Percentiles rank a stretch among this genome's conserved stretches.
phyloP scores from a whole-genome alignment of 371 early-diverging fungal genomes.

The Phascolomyces articulosus region DNA sequence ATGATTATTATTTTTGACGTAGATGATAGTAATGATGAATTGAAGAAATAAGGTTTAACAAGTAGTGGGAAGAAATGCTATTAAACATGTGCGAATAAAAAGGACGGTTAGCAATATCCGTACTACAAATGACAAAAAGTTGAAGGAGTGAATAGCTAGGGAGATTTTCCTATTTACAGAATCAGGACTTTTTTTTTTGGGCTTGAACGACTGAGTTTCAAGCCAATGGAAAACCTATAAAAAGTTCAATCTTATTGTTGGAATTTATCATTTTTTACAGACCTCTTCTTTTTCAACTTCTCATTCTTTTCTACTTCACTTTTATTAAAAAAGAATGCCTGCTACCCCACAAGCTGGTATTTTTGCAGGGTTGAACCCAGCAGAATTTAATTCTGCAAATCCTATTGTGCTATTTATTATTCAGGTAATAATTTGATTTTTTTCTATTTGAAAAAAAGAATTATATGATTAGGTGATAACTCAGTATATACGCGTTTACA shows the following conservation, averaged over 20 bases:
- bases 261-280: conserved; percentile 4
- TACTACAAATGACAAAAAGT: too few relatives aligned
- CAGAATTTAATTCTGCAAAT: conserved; percentile 47
- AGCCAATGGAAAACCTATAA: not conserved
- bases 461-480: too few relatives aligned
- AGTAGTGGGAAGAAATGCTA: too few relatives aligned
- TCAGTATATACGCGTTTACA: not conserved
- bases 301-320: not conserved
- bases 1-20: too few relatives aligned
- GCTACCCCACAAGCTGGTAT: conserved; percentile 60
- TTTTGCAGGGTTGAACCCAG: conserved; percentile 69
- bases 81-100: too few relatives aligned
- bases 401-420: conserved; percentile 73
- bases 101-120: too few relatives aligned
- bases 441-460: not conserved
- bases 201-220: conserved; percentile 2
- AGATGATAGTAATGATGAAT: too few relatives aligned
- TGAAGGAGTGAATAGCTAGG: too few relatives aligned
- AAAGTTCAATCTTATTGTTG: not conserved
- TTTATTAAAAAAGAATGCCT: not conserved
- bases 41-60: too few relatives aligned
- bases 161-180: too few relatives aligned
- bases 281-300: conserved; percentile 1
- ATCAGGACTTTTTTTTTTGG: too few relatives aligned
- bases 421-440: conserved; percentile 48